Evolutionary conservation across 2,329 filamentous ascomycete genomes (phyloP).

Genomic region (Epichloe sylvatica): DNA sequence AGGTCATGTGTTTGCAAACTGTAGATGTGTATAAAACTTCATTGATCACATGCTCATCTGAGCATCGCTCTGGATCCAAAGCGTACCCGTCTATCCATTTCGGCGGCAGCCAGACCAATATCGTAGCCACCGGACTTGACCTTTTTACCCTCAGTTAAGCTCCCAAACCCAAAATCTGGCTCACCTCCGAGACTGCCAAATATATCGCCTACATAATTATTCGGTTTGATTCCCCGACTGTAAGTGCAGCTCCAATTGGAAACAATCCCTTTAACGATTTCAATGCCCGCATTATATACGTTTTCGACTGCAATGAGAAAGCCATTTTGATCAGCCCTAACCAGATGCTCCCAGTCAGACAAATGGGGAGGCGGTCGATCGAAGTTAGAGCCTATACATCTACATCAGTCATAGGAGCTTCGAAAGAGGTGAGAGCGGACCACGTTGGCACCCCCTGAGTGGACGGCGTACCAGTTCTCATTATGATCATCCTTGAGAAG

Average conservation of each 20-base stretch:
- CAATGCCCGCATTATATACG: constrained; percentile 50
- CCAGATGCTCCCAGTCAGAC: constrained; percentile 44
- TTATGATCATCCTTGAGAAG: constrained; percentile 51
- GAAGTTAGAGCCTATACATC: constrained; percentile 45
- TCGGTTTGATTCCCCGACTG: constrained; percentile 38
- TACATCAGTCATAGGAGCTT: neutral
- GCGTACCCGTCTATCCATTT: constrained; percentile 15
- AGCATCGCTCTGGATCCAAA: constrained; percentile 12
- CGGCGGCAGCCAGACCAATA: constrained; percentile 12
- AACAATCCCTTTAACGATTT: constrained; percentile 52
- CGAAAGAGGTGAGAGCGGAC: neutral
- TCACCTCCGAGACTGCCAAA: constrained; percentile 52
- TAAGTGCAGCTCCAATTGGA: constrained; percentile 46
- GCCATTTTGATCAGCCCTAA: constrained; percentile 45
- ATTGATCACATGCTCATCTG: constrained; percentile 7
- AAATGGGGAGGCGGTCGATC: constrained; percentile 50
- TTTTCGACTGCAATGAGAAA: constrained; percentile 51
- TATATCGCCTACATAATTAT: constrained; percentile 58
- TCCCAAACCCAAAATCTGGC: constrained; percentile 50
- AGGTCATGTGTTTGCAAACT: too few species aligned
- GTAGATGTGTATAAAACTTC: neutral
- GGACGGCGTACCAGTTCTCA: constrained; percentile 40
- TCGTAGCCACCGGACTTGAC: constrained; percentile 13
- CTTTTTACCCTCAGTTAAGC: constrained; percentile 24
- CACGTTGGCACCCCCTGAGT: too few species aligned